Base-by-base conservation (phyloP, 129 eudicot genomes). In the Smallanthus sonchifolius region DNA sequence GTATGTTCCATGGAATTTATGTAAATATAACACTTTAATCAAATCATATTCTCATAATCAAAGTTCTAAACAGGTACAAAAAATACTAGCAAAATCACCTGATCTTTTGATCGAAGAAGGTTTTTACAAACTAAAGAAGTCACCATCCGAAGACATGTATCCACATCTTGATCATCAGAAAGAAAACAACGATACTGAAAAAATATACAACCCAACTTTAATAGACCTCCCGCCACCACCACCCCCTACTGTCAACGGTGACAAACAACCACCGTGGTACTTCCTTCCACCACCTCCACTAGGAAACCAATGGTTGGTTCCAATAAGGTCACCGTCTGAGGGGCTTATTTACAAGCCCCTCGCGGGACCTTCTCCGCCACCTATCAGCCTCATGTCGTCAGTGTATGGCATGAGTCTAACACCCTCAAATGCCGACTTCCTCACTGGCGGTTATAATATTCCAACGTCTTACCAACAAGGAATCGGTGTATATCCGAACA, bases 311-410 rank as follows among this genome's bases (percentile, higher is more conserved):
- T 90, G 93, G 93, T 57, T 90, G 52, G 83, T 90, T 11, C 93
- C 93, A 0, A 75, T 90, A 5, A 79, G 74, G 67, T 85, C 91
- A 35, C 91, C 89, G 3, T 87, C 96, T 2, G 91, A 90, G 79
- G 96, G 96, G 42, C 89, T 90, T 2, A 67, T 90, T 15, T 90
- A 90, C 84, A 90, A 90, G 78, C 93, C 92, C 28, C 79, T 73
- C 77, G 68, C 87, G 7, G 88, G 92, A 43, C 86, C 81, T 30
- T 78, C 73, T 40, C 86, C 84, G 8, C 88, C 90, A 30, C 55
- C 83, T 6, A 43, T 67, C 4, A 78, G 86, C 15, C 69, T 84
- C 51, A 61, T 82, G 77, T 76, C 87, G 16, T 85, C 85, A 0
- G 67, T 75, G 35, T 85, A 83, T 45, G 85, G 83, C 10, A 59